Evolutionary conservation across 805 yeast species (phyloP).

Genomic region (Candida maris): DNA sequence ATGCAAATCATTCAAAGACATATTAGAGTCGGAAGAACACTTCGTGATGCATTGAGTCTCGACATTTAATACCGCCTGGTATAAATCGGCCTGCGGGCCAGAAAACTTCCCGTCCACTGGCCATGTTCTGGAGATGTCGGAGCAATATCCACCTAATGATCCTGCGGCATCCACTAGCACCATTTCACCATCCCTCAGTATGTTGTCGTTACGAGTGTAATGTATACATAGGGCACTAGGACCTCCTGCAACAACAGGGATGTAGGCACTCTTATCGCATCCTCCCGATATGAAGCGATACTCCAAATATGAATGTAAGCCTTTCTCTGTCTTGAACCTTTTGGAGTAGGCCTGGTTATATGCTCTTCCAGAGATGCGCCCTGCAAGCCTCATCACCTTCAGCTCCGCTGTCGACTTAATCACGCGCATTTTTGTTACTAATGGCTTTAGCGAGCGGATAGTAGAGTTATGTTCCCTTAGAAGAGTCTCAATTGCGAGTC

Average conservation of each 20-base stretch:
- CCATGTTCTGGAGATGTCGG: slow-evolving; percentile 97
- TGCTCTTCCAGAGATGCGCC: slow-evolving; percentile 76
- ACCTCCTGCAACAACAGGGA: slow-evolving; percentile 97
- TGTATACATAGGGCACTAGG: slow-evolving; percentile 86
- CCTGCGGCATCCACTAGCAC: slow-evolving; percentile 97
- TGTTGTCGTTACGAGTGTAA: slow-evolving; percentile 87
- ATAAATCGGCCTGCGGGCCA: slow-evolving; percentile 77
- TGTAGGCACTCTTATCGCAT: slow-evolving; percentile 83
- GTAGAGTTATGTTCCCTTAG: slow-evolving; percentile 32
- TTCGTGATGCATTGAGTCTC: slow-evolving; percentile 72
- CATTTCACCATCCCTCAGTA: slow-evolving; percentile 64
- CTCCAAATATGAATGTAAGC: slow-evolving; percentile 75
- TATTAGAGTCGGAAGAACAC: slow-evolving; percentile 51
- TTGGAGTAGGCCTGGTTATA: slow-evolving; percentile 77
- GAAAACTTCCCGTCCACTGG: slow-evolving; percentile 77
- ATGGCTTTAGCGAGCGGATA: slow-evolving; percentile 40
- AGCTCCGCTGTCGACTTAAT: slow-evolving; percentile 77
- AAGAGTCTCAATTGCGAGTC: slow-evolving; percentile 24
- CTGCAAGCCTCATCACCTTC: slow-evolving; percentile 75
- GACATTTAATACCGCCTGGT: slow-evolving; percentile 82
- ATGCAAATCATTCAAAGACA: slow-evolving; percentile 73
- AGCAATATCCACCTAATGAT: slow-evolving; percentile 85
- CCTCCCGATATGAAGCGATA: slow-evolving; percentile 83
- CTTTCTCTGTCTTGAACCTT: slow-evolving; percentile 67
- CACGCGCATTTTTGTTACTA: slow-evolving; percentile 51